Percentiles rank a stretch among this genome's conserved stretches.
Conservation (phyloP, 768 basidiomycete genomes). For the Lactarius sanguifluus region DNA sequence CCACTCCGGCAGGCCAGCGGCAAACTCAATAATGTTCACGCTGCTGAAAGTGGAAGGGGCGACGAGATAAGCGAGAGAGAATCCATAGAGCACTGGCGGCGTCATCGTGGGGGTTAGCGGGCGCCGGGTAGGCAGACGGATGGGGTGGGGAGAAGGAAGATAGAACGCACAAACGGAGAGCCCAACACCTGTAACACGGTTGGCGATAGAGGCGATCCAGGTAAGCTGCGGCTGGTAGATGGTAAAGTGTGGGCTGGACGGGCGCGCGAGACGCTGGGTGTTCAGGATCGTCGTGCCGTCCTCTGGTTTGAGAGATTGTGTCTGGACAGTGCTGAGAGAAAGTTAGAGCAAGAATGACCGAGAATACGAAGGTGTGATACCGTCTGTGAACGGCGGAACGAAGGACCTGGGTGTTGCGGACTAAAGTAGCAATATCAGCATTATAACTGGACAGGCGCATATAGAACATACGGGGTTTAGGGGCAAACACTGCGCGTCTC, state of each 20-base stretch:
- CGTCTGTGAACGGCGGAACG: constrained; percentile 24
- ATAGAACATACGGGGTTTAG: constrained; percentile 35
- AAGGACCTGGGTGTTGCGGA: constrained; percentile 23
- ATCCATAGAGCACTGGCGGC: constrained; percentile 76
- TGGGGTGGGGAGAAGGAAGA: not conserved
- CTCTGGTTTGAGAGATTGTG: constrained; percentile 61
- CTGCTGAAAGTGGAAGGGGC: constrained; percentile 82
- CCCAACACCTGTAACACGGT: constrained; percentile 82
- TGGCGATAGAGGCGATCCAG: constrained; percentile 81
- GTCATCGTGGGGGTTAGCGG: not conserved
- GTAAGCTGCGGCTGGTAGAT: constrained; percentile 97
- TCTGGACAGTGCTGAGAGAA: constrained; percentile 53
- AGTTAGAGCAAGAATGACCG: not conserved
- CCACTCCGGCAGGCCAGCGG: constrained; percentile 68
- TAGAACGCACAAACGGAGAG: constrained; percentile 69
- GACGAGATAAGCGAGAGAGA: constrained; percentile 81
- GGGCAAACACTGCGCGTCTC: constrained; percentile 48
- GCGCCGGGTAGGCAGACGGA: not conserved
- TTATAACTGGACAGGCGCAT: not conserved
- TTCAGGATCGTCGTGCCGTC: constrained; percentile 70
- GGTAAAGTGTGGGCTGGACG: constrained; percentile 91
- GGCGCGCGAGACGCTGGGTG: constrained; percentile 83
- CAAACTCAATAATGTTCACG: constrained; percentile 69
- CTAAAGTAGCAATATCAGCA: constrained; percentile 24
- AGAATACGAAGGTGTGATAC: constrained; percentile 23